Conservation (phyloP, 1,139 yeast genomes). For the Nakaseomyces nivariensis region DNA sequence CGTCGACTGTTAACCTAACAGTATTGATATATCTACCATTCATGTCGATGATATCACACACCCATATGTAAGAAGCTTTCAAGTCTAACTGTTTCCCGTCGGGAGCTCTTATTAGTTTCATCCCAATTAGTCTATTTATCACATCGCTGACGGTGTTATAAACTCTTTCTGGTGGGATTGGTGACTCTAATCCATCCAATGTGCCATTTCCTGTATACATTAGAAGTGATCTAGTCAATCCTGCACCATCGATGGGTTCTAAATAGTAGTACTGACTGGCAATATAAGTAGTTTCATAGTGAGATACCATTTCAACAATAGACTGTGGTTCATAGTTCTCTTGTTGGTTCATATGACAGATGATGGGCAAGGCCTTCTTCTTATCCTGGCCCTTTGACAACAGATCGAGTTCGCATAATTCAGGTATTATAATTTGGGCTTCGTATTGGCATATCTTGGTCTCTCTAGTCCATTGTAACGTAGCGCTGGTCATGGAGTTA, state of each 20-base stretch:
- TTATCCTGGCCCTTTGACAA: slow-evolving; percentile 21
- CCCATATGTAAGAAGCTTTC: slow-evolving; percentile 19
- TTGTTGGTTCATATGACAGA: slow-evolving; percentile 9
- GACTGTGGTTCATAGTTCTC: neutral
- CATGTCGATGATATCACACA: slow-evolving; percentile 16
- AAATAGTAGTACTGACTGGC: slow-evolving; percentile 21
- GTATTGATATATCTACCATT: neutral
- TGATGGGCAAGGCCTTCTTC: slow-evolving; percentile 13
- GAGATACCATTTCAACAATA: slow-evolving; percentile 12
- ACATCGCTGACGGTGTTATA: slow-evolving; percentile 14
- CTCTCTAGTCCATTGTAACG: slow-evolving; percentile 46
- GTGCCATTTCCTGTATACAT: slow-evolving; percentile 15
- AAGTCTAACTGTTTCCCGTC: slow-evolving; percentile 8
- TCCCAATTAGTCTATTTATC: slow-evolving; percentile 13
- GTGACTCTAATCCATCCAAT: neutral
- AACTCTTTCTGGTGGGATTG: slow-evolving; percentile 4
- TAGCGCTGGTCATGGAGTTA: slow-evolving; percentile 28
- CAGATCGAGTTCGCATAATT: slow-evolving; percentile 40
- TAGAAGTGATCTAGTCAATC: slow-evolving; percentile 8
- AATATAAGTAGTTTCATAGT: slow-evolving; percentile 18
- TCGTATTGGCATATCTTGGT: slow-evolving; percentile 63
- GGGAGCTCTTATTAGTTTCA: slow-evolving; percentile 13
- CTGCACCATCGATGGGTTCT: slow-evolving; percentile 7
- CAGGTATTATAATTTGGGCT: slow-evolving; percentile 48
- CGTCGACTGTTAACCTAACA: neutral